A percentile compares a stretch with the other conserved stretches of the same genome.
phyloP scores from a whole-genome alignment of 441 rosid genomes.

The Euphorbia celastroides region DNA sequence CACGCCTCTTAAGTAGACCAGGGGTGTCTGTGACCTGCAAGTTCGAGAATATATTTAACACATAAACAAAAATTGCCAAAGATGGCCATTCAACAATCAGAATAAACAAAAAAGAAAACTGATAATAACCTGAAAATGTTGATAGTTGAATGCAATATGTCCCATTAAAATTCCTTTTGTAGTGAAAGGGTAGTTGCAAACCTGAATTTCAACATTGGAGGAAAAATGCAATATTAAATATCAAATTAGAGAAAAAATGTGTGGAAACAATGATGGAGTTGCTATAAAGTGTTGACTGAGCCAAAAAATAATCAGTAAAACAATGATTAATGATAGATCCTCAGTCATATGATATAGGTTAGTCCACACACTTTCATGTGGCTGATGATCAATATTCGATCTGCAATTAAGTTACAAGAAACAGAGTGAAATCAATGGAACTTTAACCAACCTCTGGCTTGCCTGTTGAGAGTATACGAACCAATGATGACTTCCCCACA shows the following conservation, averaged over 20 bases:
- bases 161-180: slow-evolving; percentile 97
- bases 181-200: slow-evolving; percentile 96
- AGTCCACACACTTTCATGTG: slow-evolving; percentile 2
- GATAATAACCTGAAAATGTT: slow-evolving; percentile 64
- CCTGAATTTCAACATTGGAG: slow-evolving; percentile 45
- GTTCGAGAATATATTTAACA: slow-evolving; percentile 18
- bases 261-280: neutral
- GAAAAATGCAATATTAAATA: neutral
- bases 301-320: neutral
- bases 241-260: slow-evolving; percentile 14
- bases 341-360: neutral
- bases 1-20: slow-evolving; percentile 77
- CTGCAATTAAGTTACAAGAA: neutral
- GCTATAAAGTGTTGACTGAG: neutral
- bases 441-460: slow-evolving; percentile 81
- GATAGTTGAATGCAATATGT: slow-evolving; percentile 62
- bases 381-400: neutral
- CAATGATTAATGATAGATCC: neutral
- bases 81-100: neutral
- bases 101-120: neutral
- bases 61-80: slow-evolving; percentile 10
- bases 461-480: slow-evolving; percentile 87
- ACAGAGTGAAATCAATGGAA: slow-evolving; percentile 13
- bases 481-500: slow-evolving; percentile 94
- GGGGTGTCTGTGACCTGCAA: slow-evolving; percentile 95